Base-by-base conservation (phyloP, 1,284 basidiomycete species). In the Butyriboletus appendiculatus region DNA sequence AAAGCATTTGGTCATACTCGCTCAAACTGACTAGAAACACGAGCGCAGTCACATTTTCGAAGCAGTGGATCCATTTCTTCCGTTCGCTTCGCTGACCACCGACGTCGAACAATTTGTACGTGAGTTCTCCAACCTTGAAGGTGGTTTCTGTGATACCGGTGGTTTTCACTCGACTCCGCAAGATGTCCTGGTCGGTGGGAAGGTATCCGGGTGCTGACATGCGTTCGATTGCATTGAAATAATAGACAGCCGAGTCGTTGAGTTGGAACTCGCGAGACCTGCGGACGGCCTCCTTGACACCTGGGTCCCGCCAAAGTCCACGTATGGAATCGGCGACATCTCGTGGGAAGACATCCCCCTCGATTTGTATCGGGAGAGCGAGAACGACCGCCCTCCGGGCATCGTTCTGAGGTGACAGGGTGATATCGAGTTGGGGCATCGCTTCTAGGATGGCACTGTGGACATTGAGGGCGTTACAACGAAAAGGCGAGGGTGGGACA, bases 51-150 rank as follows among this genome's bases (percentile, higher is more conserved):
- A 98, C 95, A 67, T 96, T 96, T 77, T 97, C 95, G 71, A 99
- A 99, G 72, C 92, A 94, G 73, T 94, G 92, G 35, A 95, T 92
- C 93, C 94, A 95, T 76, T 97, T 96, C 72, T 96, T 95, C 26
- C 94, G 84, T 71, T 97, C 96, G 56, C 86, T 91, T 58, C 96
- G 80, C 75, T 98, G 96, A 22, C 96, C 96, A 62, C 96, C 95
- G 48, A 98, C 94, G 73, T 98, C 94, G 71, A 97, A 94, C 34
- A 97, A 75, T 64, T 90, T 88, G 78, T 96, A 96, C 28, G 91
- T 95, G 52, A 96, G 78, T 67, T 96, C 92, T 59, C 94, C 94
- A 48, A 98, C 92, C 66, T 85, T 86, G 82, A 98, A 97, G 51
- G 88, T 90, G 24, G 94, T 97, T 76, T 98, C 96, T 2, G 92